Conservation (phyloP, 352 stramenopile species). For the Aphanomyces euteiches region DNA sequence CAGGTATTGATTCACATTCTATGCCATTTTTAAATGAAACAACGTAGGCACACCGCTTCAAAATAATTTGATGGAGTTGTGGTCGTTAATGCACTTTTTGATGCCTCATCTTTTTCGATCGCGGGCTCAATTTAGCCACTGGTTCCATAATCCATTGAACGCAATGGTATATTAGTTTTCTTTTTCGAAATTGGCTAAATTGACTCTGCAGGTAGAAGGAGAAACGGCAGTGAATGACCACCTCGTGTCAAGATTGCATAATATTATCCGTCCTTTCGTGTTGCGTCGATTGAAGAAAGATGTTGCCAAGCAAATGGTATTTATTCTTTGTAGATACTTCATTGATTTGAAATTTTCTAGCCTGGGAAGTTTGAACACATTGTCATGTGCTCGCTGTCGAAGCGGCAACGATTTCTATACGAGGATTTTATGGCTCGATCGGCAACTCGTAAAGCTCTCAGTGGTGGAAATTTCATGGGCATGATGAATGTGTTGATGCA, state of each 20-base stretch:
- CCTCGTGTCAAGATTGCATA: conserved; percentile 93
- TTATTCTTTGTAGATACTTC: not conserved
- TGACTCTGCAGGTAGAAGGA: conserved; percentile 44
- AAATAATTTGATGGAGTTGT: conserved; percentile 98
- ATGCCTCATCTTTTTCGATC: conserved; percentile 96
- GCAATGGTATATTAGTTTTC: conserved; percentile 64
- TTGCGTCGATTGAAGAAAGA: conserved; percentile 96
- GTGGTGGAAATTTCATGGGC: conserved; percentile 90
- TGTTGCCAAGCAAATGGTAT: conserved; percentile 93
- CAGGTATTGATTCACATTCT: conserved; percentile 41
- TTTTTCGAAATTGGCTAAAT: not conserved
- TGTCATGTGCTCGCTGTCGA: conserved; percentile 91
- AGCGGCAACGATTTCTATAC: conserved; percentile 95
- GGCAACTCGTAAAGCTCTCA: conserved; percentile 90
- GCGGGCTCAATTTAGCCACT: conserved; percentile 96
- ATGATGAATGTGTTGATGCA: conserved; percentile 99
- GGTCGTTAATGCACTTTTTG: conserved; percentile 97
- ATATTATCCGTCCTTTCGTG: conserved; percentile 98
- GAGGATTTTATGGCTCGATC: conserved; percentile 98
- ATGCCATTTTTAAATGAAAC: not conserved
- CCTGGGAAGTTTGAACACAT: conserved; percentile 97
- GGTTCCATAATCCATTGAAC: conserved; percentile 96
- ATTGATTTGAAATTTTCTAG: conserved; percentile 6
- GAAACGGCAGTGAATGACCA: conserved; percentile 77
- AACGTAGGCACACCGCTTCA: conserved; percentile 90